These are phyloP conservation scores for Saraca asoca DNA, from an alignment of 331 rosid species.

Conservation along the genomic window DNA sequence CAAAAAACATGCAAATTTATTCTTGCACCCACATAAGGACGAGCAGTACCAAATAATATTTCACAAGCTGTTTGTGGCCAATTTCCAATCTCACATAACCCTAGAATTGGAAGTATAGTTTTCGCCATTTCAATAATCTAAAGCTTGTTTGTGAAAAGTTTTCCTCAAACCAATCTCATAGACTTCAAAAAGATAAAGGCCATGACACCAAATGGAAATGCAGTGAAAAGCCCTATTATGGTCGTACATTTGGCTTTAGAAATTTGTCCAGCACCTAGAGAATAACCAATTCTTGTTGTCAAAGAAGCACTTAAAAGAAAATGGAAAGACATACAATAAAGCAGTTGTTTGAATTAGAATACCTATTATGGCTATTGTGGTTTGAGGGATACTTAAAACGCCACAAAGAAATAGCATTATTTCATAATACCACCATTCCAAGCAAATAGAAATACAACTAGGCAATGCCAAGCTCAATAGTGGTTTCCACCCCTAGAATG, in stretches of 20 bases:
- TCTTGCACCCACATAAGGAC: constrained; percentile 80
- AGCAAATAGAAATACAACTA: constrained; percentile 72
- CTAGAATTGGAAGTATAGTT: constrained; percentile 62
- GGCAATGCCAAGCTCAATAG: constrained; percentile 77
- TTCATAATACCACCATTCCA: constrained; percentile 99
- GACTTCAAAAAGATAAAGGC: constrained; percentile 49
- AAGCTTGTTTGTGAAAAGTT: constrained; percentile 64
- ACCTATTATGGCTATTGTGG: constrained; percentile 84
- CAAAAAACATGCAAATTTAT: constrained; percentile 82
- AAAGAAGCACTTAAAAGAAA: constrained; percentile 56
- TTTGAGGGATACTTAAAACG: constrained; percentile 61
- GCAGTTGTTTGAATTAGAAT: constrained; percentile 91
- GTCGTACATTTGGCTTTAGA: constrained; percentile 63
- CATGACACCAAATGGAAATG: constrained; percentile 41
- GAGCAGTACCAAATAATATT: constrained; percentile 75
- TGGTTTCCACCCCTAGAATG: constrained; percentile 77
- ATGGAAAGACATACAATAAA: constrained; percentile 68
- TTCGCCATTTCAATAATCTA: constrained; percentile 65
- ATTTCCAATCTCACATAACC: constrained; percentile 76
- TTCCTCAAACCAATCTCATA: constrained; percentile 62
- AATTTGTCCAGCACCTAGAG: constrained; percentile 79
- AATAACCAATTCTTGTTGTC: constrained; percentile 76
- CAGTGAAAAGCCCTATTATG: constrained; percentile 58
- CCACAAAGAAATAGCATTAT: constrained; percentile 90
- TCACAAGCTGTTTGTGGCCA: constrained; percentile 85